Percentiles rank a stretch among this genome's conserved stretches.
phyloP scores from a whole-genome alignment of 345 rosid species.

The Diplotaxis tenuifolia region DNA sequence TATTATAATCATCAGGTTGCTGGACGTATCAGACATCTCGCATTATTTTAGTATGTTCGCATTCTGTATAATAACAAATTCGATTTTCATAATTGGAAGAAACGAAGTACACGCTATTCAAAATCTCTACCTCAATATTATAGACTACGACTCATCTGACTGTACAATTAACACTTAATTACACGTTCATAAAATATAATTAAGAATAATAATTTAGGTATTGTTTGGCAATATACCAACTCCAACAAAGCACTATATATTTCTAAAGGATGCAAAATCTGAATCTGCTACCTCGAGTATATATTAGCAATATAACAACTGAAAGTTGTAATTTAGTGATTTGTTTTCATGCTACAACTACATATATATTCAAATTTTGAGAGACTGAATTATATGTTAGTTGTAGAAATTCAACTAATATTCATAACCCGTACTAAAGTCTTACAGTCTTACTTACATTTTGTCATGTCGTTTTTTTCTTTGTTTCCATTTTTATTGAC shows the following conservation, averaged over 20 bases:
- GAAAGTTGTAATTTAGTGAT: neutral
- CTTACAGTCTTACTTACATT: no score
- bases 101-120: neutral
- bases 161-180: neutral
- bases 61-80: neutral
- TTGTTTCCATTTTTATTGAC: no score
- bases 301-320: neutral
- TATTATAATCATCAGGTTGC: neutral
- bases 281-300: neutral
- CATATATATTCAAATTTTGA: no score
- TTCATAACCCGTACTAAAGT: no score
- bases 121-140: no score
- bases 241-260: neutral
- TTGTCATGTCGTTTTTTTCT: no score
- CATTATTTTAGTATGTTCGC: neutral
- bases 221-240: neutral
- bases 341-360: neutral
- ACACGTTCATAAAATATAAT: neutral
- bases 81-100: neutral
- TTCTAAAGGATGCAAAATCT: neutral
- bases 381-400: no score
- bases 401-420: no score
- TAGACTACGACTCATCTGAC: neutral
- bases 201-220: neutral
- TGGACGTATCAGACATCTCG: neutral